Conservation (phyloP, 768 basidiomycete species). For the Hypsizygus marmoreus region DNA sequence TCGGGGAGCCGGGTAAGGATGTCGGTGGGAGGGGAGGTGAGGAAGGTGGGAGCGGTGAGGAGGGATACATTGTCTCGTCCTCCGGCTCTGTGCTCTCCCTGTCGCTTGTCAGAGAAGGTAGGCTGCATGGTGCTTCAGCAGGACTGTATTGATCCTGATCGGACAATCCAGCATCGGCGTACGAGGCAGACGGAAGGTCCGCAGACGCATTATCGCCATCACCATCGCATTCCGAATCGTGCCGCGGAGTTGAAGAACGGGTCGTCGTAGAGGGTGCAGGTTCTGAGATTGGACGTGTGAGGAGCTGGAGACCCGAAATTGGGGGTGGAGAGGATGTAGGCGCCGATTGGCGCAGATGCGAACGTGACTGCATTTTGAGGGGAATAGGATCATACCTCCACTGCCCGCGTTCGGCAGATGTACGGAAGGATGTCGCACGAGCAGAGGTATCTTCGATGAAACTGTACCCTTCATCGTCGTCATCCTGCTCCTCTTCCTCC, state of each 20-base stretch:
- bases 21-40: slow-evolving; percentile 50
- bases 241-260: slow-evolving; percentile 5
- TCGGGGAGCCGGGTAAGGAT: slow-evolving; percentile 34
- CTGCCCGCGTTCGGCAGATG: slow-evolving; percentile 59
- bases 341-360: slow-evolving; percentile 33
- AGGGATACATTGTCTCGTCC: slow-evolving; percentile 13
- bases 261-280: slow-evolving; percentile 19
- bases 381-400: slow-evolving; percentile 56
- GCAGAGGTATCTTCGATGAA: slow-evolving; percentile 30
- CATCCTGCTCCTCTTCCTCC: slow-evolving; percentile 31
- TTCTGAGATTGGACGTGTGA: slow-evolving; percentile 39
- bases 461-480: slow-evolving; percentile 25
- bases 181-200: slow-evolving; percentile 19
- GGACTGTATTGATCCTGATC: slow-evolving; percentile 8
- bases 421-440: slow-evolving; percentile 54
- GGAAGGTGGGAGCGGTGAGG: slow-evolving; percentile 30
- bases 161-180: background rate
- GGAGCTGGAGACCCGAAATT: slow-evolving; percentile 24
- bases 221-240: slow-evolving; percentile 9
- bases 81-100: slow-evolving; percentile 34
- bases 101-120: slow-evolving; percentile 33
- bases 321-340: slow-evolving; percentile 34
- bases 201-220: slow-evolving; percentile 3
- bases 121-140: slow-evolving; percentile 7
- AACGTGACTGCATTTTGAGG: slow-evolving; percentile 22